Conservation (phyloP, 1,284 basidiomycete species). For the Trichosporon sp. region DNA sequence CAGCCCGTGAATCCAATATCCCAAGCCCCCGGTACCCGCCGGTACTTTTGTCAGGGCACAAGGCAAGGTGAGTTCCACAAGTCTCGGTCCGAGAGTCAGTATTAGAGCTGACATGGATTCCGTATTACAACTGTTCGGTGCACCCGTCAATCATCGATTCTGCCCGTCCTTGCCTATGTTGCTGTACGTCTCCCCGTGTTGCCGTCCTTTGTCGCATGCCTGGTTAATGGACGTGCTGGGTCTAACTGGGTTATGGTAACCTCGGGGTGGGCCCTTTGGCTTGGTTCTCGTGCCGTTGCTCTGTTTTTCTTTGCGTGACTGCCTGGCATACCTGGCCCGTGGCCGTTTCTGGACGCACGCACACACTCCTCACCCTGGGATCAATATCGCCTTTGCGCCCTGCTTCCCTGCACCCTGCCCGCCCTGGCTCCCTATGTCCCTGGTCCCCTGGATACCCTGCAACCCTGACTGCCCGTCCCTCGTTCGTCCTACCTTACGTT, state of each 20-base stretch:
- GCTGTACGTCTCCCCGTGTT: too few species aligned
- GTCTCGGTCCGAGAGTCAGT: not conserved
- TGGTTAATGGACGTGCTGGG: not conserved
- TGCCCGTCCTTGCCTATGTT: not conserved
- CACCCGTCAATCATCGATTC: not conserved
- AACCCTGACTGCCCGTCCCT: not conserved
- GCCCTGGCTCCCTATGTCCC: too few species aligned
- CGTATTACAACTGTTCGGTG: not conserved
- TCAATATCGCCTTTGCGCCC: constrained; percentile 10
- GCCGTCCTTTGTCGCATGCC: too few species aligned
- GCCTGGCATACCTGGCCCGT: not conserved
- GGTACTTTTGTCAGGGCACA: not conserved
- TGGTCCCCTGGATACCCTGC: not conserved
- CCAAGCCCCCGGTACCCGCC: constrained; percentile 15
- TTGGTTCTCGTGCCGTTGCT: not conserved
- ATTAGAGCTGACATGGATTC: not conserved
- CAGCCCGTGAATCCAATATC: not conserved
- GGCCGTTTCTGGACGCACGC: constrained; percentile 8
- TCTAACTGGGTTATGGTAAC: not conserved
- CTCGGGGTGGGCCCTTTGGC: not conserved
- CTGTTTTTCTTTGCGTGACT: not conserved
- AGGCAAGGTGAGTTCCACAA: not conserved
- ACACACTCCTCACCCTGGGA: constrained; percentile 9
- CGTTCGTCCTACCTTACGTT: not conserved
- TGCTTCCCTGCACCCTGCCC: too few species aligned